Base-by-base conservation (phyloP, 208 protist species). In the Leishmania gerbilli region DNA sequence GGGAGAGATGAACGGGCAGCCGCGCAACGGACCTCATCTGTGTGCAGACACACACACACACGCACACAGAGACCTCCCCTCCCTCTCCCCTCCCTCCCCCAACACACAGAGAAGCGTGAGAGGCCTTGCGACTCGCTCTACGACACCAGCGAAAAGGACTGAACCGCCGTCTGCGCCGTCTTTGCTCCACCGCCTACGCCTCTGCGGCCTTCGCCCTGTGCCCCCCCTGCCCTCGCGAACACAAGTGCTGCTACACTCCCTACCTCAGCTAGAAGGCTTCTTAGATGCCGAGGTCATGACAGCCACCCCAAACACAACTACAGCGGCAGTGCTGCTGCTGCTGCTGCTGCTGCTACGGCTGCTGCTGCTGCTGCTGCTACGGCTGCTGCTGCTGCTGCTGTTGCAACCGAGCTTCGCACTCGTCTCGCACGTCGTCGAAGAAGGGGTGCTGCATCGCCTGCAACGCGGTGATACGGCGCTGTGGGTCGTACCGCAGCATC, bases 401-500 rank as follows among this genome's bases (percentile, higher is more conserved):
- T 64, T 89, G 88, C 68, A 92, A 74, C 34, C 74, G 62, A 45
- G 56, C 79, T 72, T 92, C 85, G 47, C 80, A 90, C 49, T 74
- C 60, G 31, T 87, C 88, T 11, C 93, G 89, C 11, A 97, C 88
- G 34, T 97, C 93, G 71, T 97, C 93, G 74, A 97, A 97, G 83
- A 91, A 97, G n/a, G 76, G 77, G 79, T 97, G 93, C 67, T 92
- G 88, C 77, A 97, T 86, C 42, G 92, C 91, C 49, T 93, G 88
- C 56, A 86, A 84, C 13, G 94, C 94, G 3, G 94, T 94, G 11
- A 95, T 90, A 45, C 94, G 92, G 27, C 80, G 75, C 58, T 89
- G 85, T 75, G 94, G 94, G 60, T 90, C 79, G 84, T 94, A 95
- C 45, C 76, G 74, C 31, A 97, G 87, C 92, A 97, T 92, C 42